These are phyloP conservation scores for Mortierella sp. DNA, from an alignment of 371 early-diverging fungal genomes.

Conservation along the genomic window DNA sequence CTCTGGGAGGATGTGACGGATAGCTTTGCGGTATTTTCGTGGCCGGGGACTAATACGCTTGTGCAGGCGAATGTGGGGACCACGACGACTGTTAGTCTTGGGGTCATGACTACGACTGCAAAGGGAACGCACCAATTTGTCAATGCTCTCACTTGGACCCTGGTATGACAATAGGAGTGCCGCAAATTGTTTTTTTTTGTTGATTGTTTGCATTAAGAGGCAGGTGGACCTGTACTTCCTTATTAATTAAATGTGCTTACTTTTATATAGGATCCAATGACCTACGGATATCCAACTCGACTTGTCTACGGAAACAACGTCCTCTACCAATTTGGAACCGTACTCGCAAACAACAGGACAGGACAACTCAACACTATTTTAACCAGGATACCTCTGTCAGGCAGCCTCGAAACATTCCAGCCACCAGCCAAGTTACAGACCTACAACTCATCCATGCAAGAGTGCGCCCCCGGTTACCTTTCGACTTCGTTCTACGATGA, in stretches of 20 bases:
- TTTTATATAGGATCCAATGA: neutral
- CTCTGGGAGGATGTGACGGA: constrained; percentile 17
- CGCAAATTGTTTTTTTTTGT: neutral
- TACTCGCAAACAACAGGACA: constrained; percentile 29
- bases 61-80: constrained; percentile 34
- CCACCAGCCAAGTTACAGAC: constrained; percentile 3
- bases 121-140: constrained; percentile 12
- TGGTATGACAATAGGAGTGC: neutral
- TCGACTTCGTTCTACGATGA: constrained; percentile 17
- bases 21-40: constrained; percentile 20
- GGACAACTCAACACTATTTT: constrained; percentile 19
- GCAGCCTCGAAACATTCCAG: neutral
- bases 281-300: constrained; percentile 17
- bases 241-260: neutral
- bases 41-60: constrained; percentile 27
- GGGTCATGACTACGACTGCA: neutral
- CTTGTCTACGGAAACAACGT: constrained; percentile 23
- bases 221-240: too few relatives aligned
- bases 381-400: constrained; percentile 25
- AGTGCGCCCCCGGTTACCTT: neutral
- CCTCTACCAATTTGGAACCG: constrained; percentile 27
- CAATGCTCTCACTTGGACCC: constrained; percentile 18
- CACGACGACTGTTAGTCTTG: constrained; percentile 18
- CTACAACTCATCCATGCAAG: constrained; percentile 7
- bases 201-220: neutral